Base-by-base conservation (phyloP, 345 rosid species). In the Eucalyptus marginata region DNA sequence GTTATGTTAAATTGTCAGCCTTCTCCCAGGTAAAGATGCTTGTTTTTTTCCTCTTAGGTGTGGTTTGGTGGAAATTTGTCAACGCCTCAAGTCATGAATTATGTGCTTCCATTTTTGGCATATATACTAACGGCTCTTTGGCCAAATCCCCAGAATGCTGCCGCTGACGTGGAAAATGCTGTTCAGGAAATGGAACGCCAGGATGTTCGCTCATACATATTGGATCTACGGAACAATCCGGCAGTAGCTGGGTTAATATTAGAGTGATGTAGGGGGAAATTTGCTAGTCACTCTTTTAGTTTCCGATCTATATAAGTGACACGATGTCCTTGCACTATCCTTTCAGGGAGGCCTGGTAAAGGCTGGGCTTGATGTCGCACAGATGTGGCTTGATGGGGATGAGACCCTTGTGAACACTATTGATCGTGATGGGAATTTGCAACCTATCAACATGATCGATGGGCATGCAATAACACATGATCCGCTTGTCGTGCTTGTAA, bases 301-400 rank as follows among this genome's bases (percentile, higher is more conserved):
- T 76, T 76, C 15, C 3, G 1, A 76, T 40, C 47, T 76, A 20
- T 76, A 76, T 40, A 20, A 76, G 27, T 18, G 27, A 36, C 83
- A 20, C 4, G 15, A 76, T 20, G 83, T 36, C 47, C 83, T 76
- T 10, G 83, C 47, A 40, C 83, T 6, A 40, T 90, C 18, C 64
- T 80, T 86, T 90, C 92, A 97, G 98, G 98, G 99, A 43, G 99
- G 98, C 85, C 91, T 97, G 89, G 99, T 97, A 89, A 95, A 93
- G 94, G 98, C 94, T 33, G 98, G 99, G 87, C 97, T 97, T 16
- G 99, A 97, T 90, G 97, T 96, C 90, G 98, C 98, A 43, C 96
- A 93, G 52, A 92, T 97, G 86, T 97, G 99, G 99, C 94, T 96
- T 36, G 99, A 97, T 49, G 98, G 99, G 43, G 94, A 95, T 87